Evolutionary conservation across 2,329 filamentous ascomycete species (phyloP).

Genomic region (Colletotrichum sp.): DNA sequence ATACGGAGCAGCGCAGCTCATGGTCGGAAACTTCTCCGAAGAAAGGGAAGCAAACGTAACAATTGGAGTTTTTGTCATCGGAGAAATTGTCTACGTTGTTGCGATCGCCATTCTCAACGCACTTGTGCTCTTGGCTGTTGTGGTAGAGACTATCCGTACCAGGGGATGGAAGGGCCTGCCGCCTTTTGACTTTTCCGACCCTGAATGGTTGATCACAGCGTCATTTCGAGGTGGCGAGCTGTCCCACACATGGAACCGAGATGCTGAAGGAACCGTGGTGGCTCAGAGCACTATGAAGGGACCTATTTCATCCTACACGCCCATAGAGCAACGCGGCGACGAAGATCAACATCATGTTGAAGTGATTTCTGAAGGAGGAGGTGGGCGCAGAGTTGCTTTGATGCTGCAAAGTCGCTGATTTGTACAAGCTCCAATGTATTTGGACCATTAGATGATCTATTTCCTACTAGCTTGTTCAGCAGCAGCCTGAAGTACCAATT

Average conservation of each 20-base stretch:
- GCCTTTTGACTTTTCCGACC: not conserved
- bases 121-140: not conserved
- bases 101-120: not conserved
- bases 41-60: slow-evolving; percentile 20
- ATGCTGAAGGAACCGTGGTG: not conserved
- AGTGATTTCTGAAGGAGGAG: not conserved
- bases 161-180: not conserved
- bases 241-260: not conserved
- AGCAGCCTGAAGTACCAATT: not conserved
- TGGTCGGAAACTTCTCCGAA: slow-evolving; percentile 28
- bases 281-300: not conserved
- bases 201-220: not conserved
- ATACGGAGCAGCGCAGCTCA: slow-evolving; percentile 37
- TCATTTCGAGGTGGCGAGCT: not conserved
- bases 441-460: not conserved
- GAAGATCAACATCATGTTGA: not conserved
- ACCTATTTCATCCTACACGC: not conserved
- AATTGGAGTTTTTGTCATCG: not conserved
- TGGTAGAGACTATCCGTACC: not conserved
- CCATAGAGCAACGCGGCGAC: not conserved
- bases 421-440: not conserved
- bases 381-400: not conserved
- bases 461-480: not conserved
- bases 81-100: not conserved
- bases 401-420: not conserved